These are phyloP conservation scores for Phytophthora europaea DNA, from an alignment of 352 stramenopile species.

Conservation along the genomic window DNA sequence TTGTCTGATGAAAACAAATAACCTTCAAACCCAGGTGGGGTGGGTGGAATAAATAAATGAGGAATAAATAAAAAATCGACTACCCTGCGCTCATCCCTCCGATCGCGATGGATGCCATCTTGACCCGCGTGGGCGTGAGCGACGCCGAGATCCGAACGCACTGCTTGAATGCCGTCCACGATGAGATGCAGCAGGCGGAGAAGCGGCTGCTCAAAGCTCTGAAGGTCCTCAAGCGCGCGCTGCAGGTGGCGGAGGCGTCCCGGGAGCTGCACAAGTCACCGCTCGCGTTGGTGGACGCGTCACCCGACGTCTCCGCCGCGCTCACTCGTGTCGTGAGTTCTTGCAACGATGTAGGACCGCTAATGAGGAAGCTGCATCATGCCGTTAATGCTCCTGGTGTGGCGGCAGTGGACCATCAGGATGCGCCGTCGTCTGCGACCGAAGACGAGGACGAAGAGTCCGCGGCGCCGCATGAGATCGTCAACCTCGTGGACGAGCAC, in stretches of 20 bases:
- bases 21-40: no score
- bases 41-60: no score
- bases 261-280: neutral
- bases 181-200: conserved; percentile 7
- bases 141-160: neutral
- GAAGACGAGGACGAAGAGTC: neutral
- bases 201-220: conserved; percentile 1
- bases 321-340: neutral
- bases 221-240: neutral
- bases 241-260: conserved; percentile 1
- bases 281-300: neutral
- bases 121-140: neutral
- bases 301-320: neutral
- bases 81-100: no score
- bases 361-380: neutral
- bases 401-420: neutral
- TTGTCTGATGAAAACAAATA: no score
- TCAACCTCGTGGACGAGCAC: neutral
- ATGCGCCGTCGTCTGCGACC: no score
- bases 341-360: neutral
- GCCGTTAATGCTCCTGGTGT: neutral
- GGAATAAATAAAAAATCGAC: no score
- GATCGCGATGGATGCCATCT: neutral
- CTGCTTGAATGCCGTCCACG: conserved; percentile 1
- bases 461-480: neutral